Evolutionary conservation across 2,329 filamentous ascomycete species (phyloP), one percentile per base, ranked within the genome.

Genomic region (Exophiala calicioides): DNA sequence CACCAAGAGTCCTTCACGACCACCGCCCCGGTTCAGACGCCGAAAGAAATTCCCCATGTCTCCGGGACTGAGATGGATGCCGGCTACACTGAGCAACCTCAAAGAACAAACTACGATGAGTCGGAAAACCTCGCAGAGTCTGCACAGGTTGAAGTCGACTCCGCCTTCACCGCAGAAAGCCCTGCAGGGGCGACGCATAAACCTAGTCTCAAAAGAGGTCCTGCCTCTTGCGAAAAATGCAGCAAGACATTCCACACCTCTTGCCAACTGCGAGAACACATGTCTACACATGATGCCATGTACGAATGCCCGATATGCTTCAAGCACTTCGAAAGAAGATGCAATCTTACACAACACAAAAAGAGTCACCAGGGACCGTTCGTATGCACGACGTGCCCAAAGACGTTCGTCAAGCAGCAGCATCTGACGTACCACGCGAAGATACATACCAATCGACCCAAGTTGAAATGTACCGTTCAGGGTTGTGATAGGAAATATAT

Each of bases 401-500:
- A 50, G 13, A 35, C 24, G 20, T 50, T 50, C 24, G n/a, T 26
- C 16, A 50, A 41, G 18, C n/a, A n/a, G 3, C 15, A 40, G 18
- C 21, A 21, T 10, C 37, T 40, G n/a, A 36, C 34, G 8, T 30
- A 21, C 6, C 41, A 50, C 16, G 18, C 41, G 33, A 27, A 32
- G 21, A 18, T 12, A 13, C 47, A 50, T 13, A 19, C 15, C 16
- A 31, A 31, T n/a, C 50, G 44, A 16, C 34, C 21, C 21, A 31
- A 27, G 15, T 13, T 42, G 12, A 40, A 35, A 24, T 52, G 50
- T 33, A 35, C 44, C 1, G 13, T 36, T 3, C 16, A 32, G 3
- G 50, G 50, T 3, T 52, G 50, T 32, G 41, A 29, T 4, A 48
- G 32, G 37, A 36, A 35, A 7, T 52, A 45, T 18, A 8, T 12